A percentile compares a stretch with the other conserved stretches of the same genome.
Conservation (phyloP, 257 asterid genomes). For the Jacaranda copaia region DNA sequence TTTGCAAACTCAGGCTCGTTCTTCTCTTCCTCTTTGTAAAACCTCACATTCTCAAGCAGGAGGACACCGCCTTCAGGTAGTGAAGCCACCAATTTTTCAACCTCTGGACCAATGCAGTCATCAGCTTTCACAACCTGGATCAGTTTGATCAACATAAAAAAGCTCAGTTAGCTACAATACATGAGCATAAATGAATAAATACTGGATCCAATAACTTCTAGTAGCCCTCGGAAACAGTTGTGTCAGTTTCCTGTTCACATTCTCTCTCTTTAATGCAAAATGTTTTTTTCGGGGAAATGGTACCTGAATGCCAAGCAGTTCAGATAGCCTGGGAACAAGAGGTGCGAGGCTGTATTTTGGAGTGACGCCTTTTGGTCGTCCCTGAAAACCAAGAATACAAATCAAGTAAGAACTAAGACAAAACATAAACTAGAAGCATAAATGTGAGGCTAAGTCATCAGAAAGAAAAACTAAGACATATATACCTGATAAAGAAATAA, state of each 20-base stretch:
- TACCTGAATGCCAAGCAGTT: constrained; percentile 38
- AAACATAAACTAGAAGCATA: not conserved
- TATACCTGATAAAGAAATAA: not conserved
- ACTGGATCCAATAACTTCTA: not conserved
- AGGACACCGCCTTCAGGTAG: constrained; percentile 37
- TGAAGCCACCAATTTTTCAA: constrained; percentile 19
- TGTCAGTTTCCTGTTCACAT: not conserved
- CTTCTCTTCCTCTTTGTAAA: constrained; percentile 38
- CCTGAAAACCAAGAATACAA: constrained; percentile 34
- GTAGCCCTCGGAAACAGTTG: not conserved
- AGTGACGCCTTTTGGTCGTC: constrained; percentile 44
- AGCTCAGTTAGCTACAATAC: not conserved
- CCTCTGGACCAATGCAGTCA: constrained; percentile 36
- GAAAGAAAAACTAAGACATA: not conserved
- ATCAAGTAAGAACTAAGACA: not conserved
- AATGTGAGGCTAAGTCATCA: not conserved
- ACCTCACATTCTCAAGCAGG: constrained; percentile 34
- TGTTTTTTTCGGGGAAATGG: not conserved
- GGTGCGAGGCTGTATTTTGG: constrained; percentile 43
- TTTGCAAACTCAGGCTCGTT: constrained; percentile 32
- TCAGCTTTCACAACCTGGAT: constrained; percentile 31
- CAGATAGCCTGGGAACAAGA: constrained; percentile 42
- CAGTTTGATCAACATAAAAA: not conserved
- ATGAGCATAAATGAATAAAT: not conserved
- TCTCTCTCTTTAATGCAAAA: not conserved